Percentiles rank a stretch among this genome's conserved stretches.
phyloP scores from a whole-genome alignment of 345 rosid genomes.

The Iberis pinnata region DNA sequence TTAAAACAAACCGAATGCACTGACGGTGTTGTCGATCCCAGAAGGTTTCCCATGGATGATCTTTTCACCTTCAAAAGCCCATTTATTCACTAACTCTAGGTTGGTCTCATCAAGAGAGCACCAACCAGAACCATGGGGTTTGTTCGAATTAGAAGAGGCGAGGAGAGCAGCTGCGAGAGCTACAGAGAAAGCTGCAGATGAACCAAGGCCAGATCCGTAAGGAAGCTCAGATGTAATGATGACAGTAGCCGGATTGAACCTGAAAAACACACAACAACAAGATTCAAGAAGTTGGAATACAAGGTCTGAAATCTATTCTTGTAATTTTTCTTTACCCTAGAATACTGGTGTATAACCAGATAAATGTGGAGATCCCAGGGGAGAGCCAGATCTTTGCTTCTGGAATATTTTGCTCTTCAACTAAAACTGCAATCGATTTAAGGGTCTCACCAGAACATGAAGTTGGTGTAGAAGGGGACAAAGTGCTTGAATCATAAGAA shows the following conservation, averaged over 20 bases:
- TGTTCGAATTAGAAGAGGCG: slow-evolving; percentile 43
- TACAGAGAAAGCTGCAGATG: slow-evolving; percentile 83
- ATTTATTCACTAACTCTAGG: slow-evolving; percentile 67
- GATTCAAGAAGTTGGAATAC: not conserved
- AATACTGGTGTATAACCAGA: slow-evolving; percentile 82
- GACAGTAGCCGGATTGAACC: slow-evolving; percentile 72
- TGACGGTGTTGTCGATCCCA: slow-evolving; percentile 94
- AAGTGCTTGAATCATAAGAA: slow-evolving; percentile 33
- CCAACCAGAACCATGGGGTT: slow-evolving; percentile 43
- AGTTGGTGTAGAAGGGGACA: slow-evolving; percentile 44
- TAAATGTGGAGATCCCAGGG: slow-evolving; percentile 70
- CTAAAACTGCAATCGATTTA: slow-evolving; percentile 44
- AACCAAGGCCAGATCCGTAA: slow-evolving; percentile 84
- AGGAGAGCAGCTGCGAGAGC: slow-evolving; percentile 70
- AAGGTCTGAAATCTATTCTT: not conserved
- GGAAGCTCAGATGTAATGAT: slow-evolving; percentile 77
- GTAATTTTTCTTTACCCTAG: slow-evolving; percentile 46
- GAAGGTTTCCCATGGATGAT: slow-evolving; percentile 93
- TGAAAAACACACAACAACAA: slow-evolving; percentile 25
- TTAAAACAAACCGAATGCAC: slow-evolving; percentile 82
- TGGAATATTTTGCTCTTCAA: slow-evolving; percentile 65
- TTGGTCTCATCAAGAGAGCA: slow-evolving; percentile 39
- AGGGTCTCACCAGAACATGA: slow-evolving; percentile 48
- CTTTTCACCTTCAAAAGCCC: slow-evolving; percentile 98
- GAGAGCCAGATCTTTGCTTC: slow-evolving; percentile 60